Evolutionary conservation across 2,329 filamentous ascomycete species (phyloP), one percentile per base, ranked within the genome.

Genomic region (Alternaria sp.): DNA sequence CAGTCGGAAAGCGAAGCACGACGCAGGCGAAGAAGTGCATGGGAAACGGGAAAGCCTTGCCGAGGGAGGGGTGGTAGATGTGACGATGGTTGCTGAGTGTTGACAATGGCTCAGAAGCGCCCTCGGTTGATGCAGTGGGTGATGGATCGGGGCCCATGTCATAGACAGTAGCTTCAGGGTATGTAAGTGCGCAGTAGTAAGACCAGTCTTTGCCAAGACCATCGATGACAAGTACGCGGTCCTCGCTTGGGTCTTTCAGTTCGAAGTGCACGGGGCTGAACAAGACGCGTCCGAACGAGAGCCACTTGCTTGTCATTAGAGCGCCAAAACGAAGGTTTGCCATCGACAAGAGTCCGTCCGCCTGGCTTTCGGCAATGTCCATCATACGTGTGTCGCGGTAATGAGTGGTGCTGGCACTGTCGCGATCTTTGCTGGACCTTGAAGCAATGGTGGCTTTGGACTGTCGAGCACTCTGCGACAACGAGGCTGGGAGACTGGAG

Each of bases 141-240:
- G 74, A 73, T 45, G 73, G 65, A 25, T 73, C 71, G 45, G 78
- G 74, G 5, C 80, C 80, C 23, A 95, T 84, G 74, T 94, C 93
- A 82, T 92, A 95, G 66, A 96, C 90, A 2, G 88, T 90, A 0
- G 90, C 90, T 1, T 85, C 84, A 0, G 91, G 90, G 67, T 95
- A 95, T 1, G 91, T 93, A 74, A 94, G 88, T 7, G 92, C 91
- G 19, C 91, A 91, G 70, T 93, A 95, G 77, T 93, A 94, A 0
- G 92, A 94, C 92, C 92, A 96, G 74, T 96, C 92, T 73, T 93
- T 94, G n/a, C 92, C 92, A 28, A 96, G 88, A 6, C 92, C 92
- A 80, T 96, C 92, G 60, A 96, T 86, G 17, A 96, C 90, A 4
- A 96, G 84, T 25, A 96, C 88, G 83, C 90, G 58, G 81, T 87